Conservation (phyloP, 208 protist genomes). For the Wallacemonas rigidus region DNA sequence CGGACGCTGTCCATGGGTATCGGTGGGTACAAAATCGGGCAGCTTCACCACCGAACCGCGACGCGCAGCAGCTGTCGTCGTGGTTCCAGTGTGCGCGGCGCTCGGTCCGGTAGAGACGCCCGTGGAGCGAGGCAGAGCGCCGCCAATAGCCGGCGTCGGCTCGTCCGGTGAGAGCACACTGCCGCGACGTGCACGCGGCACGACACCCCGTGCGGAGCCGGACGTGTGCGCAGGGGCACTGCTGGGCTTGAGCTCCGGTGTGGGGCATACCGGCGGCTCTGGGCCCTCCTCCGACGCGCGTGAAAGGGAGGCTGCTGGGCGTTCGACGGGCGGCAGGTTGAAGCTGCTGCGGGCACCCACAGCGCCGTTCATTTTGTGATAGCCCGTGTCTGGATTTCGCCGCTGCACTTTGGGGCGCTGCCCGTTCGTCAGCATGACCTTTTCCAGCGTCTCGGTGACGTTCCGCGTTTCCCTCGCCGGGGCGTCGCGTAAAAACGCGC, state of each 20-base stretch:
- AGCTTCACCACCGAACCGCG: constrained; percentile 6
- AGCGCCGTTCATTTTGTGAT: constrained; percentile 40
- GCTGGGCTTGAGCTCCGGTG: constrained; percentile 5
- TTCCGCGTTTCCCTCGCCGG: neutral
- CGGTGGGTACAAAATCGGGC: constrained; percentile 2
- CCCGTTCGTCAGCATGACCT: constrained; percentile 26
- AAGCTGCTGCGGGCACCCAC: constrained; percentile 28
- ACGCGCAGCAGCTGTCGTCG: neutral
- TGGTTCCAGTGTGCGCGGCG: neutral
- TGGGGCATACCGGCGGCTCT: neutral
- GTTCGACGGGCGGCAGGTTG: neutral
- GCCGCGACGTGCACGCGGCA: neutral
- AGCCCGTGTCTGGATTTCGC: constrained; percentile 18
- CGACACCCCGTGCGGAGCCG: neutral
- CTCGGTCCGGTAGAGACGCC: neutral
- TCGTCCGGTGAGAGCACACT: constrained; percentile 11
- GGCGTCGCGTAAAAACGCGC: constrained; percentile 29
- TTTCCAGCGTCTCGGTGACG: constrained; percentile 28
- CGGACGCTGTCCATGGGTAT: neutral
- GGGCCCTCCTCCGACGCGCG: neutral
- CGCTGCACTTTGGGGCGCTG: constrained; percentile 14
- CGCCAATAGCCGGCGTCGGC: constrained; percentile 9
- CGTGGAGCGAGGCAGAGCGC: neutral
- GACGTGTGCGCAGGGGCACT: neutral
- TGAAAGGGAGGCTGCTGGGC: neutral